Evolutionary conservation across 2,329 filamentous ascomycete genomes (phyloP).

Genomic region (Aspergillus fumigatus): DNA sequence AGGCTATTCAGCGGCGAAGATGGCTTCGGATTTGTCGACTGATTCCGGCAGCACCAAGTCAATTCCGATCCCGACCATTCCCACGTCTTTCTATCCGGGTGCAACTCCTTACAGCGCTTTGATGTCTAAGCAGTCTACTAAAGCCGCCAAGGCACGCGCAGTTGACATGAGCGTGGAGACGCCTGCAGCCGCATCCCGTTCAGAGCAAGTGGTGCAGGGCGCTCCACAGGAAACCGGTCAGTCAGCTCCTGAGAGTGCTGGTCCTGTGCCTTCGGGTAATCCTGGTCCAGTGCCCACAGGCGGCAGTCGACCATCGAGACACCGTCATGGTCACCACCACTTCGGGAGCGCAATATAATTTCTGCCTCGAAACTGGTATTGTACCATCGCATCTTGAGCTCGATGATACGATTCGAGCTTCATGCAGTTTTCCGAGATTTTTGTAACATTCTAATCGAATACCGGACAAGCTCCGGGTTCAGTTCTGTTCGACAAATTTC

Average conservation of each 20-base stretch:
- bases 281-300: too few relatives aligned
- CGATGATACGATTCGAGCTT: neutral
- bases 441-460: neutral
- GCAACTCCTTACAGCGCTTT: neutral
- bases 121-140: neutral
- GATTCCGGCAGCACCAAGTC: constrained; percentile 21
- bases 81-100: constrained; percentile 3
- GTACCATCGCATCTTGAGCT: neutral
- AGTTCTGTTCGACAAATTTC: neutral
- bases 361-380: too few relatives aligned
- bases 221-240: neutral
- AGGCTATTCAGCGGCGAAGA: constrained; percentile 24
- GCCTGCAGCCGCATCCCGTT: neutral
- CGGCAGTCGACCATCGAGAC: too few relatives aligned
- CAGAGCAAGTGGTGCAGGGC: neutral
- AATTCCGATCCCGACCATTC: constrained; percentile 21
- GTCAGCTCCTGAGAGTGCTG: neutral
- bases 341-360: too few relatives aligned
- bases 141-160: neutral
- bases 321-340: too few relatives aligned
- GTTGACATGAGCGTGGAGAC: neutral
- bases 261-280: neutral
- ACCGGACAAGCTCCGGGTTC: neutral
- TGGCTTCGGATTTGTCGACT: constrained; percentile 21
- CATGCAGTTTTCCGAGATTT: neutral